Evolutionary conservation across 2,329 filamentous ascomycete genomes (phyloP).

Genomic region (Diatrype stigma): DNA sequence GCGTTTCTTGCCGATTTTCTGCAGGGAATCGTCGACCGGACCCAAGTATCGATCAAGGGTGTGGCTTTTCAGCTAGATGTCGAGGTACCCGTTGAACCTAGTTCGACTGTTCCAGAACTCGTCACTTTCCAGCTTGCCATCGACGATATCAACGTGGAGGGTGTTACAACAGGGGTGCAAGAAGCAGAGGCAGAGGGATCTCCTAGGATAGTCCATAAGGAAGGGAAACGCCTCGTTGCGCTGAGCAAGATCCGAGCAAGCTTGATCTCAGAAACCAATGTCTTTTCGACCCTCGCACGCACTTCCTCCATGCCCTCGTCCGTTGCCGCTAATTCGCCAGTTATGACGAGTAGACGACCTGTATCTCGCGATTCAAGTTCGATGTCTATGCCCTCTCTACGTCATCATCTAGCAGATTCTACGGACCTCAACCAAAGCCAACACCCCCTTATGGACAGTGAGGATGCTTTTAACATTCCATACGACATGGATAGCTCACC

Average conservation of each 20-base stretch:
- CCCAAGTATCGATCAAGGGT: slow-evolving; percentile 61
- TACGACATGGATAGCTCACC: slow-evolving; percentile 42
- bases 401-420: slow-evolving; percentile 28
- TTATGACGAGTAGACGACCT: slow-evolving; percentile 25
- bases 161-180: slow-evolving; percentile 45
- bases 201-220: slow-evolving; percentile 43
- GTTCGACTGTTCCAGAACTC: slow-evolving; percentile 43
- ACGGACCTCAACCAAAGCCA: slow-evolving; percentile 29
- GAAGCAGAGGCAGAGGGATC: slow-evolving; percentile 24
- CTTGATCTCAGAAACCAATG: slow-evolving; percentile 63
- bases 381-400: slow-evolving; percentile 8
- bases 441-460: slow-evolving; percentile 42
- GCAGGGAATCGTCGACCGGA: slow-evolving; percentile 68
- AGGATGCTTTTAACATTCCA: slow-evolving; percentile 53
- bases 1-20: slow-evolving; percentile 67
- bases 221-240: slow-evolving; percentile 62
- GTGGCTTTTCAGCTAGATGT: slow-evolving; percentile 65
- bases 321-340: slow-evolving; percentile 42
- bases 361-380: slow-evolving; percentile 18
- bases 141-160: slow-evolving; percentile 62
- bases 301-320: slow-evolving; percentile 59
- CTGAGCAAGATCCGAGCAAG: slow-evolving; percentile 61
- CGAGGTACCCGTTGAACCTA: slow-evolving; percentile 48
- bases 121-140: slow-evolving; percentile 64
- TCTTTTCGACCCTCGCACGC: slow-evolving; percentile 57